Percentiles rank a stretch among this genome's conserved stretches.
phyloP scores from a whole-genome alignment of 176 grass and related monocot genomes.

The Saccharum officinarum region DNA sequence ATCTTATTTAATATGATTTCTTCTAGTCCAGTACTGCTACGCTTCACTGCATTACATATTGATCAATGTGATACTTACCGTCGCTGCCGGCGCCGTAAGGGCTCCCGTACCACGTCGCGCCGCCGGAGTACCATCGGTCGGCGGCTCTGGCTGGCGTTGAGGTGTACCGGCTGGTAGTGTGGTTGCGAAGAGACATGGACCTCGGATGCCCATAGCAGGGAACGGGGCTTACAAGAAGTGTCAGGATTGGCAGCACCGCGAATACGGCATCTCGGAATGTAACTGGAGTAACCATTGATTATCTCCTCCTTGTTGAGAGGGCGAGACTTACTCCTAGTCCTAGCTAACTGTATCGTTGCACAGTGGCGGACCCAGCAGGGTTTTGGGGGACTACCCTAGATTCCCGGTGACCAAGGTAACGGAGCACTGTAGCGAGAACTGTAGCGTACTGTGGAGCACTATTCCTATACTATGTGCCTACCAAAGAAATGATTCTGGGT shows the following conservation, averaged over 20 bases:
- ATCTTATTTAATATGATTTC: neutral
- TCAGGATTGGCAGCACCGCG: neutral
- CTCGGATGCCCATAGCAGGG: neutral
- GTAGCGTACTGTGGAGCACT: no score
- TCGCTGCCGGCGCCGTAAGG: constrained; percentile 64
- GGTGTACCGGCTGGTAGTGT: neutral
- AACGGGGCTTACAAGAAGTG: constrained; percentile 22
- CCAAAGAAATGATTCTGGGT: no score
- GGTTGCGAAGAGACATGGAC: neutral
- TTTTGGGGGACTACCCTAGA: no score
- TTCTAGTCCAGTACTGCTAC: no score
- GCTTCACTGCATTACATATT: no score
- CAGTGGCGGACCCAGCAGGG: no score
- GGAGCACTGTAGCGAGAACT: no score
- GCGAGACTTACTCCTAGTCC: neutral
- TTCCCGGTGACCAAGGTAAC: no score
- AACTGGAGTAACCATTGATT: neutral
- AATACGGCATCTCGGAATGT: neutral
- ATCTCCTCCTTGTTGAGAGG: neutral
- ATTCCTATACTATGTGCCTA: no score
- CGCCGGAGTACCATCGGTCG: constrained; percentile 47
- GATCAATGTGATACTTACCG: constrained; percentile 23
- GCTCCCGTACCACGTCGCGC: constrained; percentile 86
- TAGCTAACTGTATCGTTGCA: neutral
- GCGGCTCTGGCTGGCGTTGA: neutral